A percentile compares a stretch with the other conserved stretches of the same genome.
These are phyloP conservation scores for Chlorella sp. DNA, from an alignment of 139 green algal genomes.

Conservation along the genomic window DNA sequence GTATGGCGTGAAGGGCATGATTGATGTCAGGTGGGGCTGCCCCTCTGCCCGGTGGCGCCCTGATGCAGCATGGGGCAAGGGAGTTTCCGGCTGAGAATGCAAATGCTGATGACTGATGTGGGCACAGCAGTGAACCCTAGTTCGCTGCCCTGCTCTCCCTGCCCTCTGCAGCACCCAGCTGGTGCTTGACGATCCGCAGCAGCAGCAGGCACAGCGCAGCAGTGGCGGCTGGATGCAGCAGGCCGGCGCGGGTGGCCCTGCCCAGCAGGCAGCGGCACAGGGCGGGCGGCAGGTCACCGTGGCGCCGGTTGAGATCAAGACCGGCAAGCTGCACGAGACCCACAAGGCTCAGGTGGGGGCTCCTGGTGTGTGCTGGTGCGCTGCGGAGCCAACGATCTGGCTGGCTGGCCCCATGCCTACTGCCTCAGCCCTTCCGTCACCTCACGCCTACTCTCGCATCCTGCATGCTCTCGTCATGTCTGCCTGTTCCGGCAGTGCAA, in stretches of 20 bases:
- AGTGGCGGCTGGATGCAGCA: constrained; percentile 15
- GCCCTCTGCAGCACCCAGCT: neutral
- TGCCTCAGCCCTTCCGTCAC: neutral
- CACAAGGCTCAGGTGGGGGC: constrained; percentile 80
- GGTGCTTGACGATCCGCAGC: neutral
- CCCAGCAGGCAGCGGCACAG: neutral
- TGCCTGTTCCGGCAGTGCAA: too few species aligned
- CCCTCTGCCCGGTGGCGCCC: too few species aligned
- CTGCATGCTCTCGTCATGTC: too few species aligned
- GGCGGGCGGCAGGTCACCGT: constrained; percentile 45
- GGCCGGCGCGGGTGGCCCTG: neutral
- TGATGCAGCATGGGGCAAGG: neutral
- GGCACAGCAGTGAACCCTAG: too few species aligned
- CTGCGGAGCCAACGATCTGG: neutral
- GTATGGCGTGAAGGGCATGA: constrained; percentile 93
- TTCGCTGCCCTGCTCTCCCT: neutral
- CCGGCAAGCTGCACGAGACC: constrained; percentile 71
- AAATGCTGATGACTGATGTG: too few species aligned
- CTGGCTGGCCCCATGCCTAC: too few species aligned
- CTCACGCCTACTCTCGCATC: too few species aligned
- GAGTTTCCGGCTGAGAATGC: too few species aligned
- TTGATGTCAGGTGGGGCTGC: constrained; percentile 84
- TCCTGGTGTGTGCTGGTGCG: neutral
- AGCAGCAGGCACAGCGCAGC: neutral
- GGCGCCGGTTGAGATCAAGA: constrained; percentile 97